These are phyloP conservation scores for Amanita rubescens DNA, from an alignment of 768 basidiomycete genomes.

Conservation along the genomic window DNA sequence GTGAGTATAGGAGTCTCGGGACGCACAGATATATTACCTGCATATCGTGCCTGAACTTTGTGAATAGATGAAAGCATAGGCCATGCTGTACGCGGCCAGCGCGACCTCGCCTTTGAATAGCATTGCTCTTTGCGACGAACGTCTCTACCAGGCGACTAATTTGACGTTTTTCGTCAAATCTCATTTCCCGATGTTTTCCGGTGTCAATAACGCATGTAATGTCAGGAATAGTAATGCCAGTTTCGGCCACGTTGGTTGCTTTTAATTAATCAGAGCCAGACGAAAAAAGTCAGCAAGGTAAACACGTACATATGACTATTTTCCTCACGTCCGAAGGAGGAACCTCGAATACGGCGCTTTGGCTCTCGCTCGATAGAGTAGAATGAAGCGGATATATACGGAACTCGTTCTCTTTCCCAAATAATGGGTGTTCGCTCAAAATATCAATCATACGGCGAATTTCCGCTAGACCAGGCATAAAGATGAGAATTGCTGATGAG, in stretches of 20 bases:
- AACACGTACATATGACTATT: conserved; percentile 79
- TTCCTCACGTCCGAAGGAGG: conserved; percentile 78
- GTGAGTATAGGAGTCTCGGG: background rate
- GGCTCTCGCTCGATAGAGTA: conserved; percentile 85
- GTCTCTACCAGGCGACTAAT: conserved; percentile 88
- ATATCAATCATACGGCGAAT: conserved; percentile 85
- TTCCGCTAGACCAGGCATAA: conserved; percentile 92
- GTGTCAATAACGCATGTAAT: conserved; percentile 95
- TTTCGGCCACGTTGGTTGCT: conserved; percentile 95
- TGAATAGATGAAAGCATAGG: conserved; percentile 94
- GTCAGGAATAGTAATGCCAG: conserved; percentile 97
- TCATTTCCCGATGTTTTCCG: conserved; percentile 92
- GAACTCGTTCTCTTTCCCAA: conserved; percentile 60
- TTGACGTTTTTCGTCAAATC: conserved; percentile 97
- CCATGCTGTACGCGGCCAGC: conserved; percentile 89
- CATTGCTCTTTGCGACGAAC: conserved; percentile 87
- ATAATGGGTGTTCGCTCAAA: conserved; percentile 64
- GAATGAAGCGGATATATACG: conserved; percentile 86
- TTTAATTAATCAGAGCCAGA: conserved; percentile 1
- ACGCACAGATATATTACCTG: conserved; percentile 33
- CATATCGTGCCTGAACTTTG: conserved; percentile 76
- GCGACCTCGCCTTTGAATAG: conserved; percentile 80
- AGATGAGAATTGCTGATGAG: conserved; percentile 81
- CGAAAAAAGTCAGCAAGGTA: background rate
- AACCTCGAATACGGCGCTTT: conserved; percentile 84